phyloP scores from a whole-genome alignment of 306 rosid genomes.

The Trichosanthes truncata region DNA sequence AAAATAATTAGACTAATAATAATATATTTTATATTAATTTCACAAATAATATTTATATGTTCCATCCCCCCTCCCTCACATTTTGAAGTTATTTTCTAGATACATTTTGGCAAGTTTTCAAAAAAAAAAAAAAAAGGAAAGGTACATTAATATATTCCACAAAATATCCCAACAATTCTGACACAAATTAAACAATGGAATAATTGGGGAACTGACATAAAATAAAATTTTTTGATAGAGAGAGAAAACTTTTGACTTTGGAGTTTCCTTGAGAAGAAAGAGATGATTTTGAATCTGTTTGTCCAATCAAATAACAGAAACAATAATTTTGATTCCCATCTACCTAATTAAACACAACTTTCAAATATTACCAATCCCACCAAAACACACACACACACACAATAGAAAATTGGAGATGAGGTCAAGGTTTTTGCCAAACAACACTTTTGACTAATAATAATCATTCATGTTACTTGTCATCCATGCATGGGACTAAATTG shows the following conservation, averaged over 20 bases:
- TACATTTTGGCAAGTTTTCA: too few relatives aligned
- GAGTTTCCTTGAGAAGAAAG: not conserved
- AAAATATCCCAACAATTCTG: not conserved
- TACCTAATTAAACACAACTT: not conserved
- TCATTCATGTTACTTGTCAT: not conserved
- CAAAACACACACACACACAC: not conserved
- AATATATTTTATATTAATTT: too few relatives aligned
- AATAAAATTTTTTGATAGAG: not conserved
- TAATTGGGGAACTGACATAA: not conserved
- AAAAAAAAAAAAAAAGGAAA: too few relatives aligned
- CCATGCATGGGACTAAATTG: not conserved
- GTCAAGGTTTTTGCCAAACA: not conserved
- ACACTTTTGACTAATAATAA: not conserved
- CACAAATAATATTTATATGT: too few relatives aligned
- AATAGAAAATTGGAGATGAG: not conserved
- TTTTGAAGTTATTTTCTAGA: too few relatives aligned
- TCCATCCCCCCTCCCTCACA: too few relatives aligned
- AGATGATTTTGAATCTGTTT: not conserved
- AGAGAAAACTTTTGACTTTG: not conserved
- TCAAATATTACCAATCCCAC: not conserved
- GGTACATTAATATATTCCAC: not conserved
- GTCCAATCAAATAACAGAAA: not conserved
- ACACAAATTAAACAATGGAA: not conserved
- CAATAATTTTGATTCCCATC: not conserved
- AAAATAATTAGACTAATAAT: too few relatives aligned